A percentile compares a stretch with the other conserved stretches of the same genome.
Evolutionary conservation across 352 stramenopile genomes (phyloP).

Genomic region (Phytopythium cucurbitacearum): DNA sequence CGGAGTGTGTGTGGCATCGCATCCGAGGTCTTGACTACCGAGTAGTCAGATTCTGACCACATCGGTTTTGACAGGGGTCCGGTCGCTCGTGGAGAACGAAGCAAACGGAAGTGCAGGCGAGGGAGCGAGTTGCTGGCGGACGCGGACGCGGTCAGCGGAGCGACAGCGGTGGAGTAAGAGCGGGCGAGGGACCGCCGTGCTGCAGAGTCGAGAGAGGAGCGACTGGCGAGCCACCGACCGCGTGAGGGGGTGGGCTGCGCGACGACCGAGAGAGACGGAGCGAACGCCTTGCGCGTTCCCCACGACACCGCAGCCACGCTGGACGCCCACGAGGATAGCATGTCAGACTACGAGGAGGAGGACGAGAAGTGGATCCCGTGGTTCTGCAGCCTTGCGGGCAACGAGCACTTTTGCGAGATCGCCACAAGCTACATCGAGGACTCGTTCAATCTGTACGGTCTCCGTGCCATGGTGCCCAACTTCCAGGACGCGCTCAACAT

Average conservation of each 20-base stretch:
- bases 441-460: conserved; percentile 92
- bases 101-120: conserved; percentile 4
- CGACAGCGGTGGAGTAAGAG: too few relatives aligned
- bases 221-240: too few relatives aligned
- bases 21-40: background rate
- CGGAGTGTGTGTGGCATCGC: too few relatives aligned
- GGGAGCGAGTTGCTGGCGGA: background rate
- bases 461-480: conserved; percentile 86
- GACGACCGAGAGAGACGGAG: too few relatives aligned
- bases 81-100: background rate
- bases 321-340: conserved; percentile 26
- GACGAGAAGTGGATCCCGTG: conserved; percentile 93
- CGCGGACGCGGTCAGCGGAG: too few relatives aligned
- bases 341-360: conserved; percentile 90
- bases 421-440: conserved; percentile 92
- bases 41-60: background rate
- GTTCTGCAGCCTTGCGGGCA: conserved; percentile 90
- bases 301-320: conserved; percentile 1
- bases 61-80: conserved; percentile 5
- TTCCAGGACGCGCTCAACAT: conserved; percentile 91
- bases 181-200: too few relatives aligned
- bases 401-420: conserved; percentile 92
- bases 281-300: conserved; percentile 1
- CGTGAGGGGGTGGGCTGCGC: too few relatives aligned
- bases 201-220: too few relatives aligned